These are phyloP conservation scores for Moricandia arvensis DNA, from an alignment of 345 rosid species.

Conservation along the genomic window DNA sequence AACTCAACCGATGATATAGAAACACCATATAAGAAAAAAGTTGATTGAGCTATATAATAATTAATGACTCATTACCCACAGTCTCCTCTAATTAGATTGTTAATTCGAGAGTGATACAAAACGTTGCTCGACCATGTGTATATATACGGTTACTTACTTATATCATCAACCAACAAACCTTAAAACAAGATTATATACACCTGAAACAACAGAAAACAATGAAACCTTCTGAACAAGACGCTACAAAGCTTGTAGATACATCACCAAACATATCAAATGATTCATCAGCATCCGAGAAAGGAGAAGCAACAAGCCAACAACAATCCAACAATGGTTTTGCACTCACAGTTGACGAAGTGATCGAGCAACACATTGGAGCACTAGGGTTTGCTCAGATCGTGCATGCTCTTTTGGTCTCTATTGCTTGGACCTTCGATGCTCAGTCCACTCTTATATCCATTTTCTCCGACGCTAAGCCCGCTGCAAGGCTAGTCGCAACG, in stretches of 20 bases:
- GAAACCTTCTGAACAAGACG: constrained; percentile 20
- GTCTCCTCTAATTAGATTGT: not conserved
- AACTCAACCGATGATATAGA: not conserved
- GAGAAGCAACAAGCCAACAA: constrained; percentile 13
- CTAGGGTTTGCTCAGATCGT: constrained; percentile 60
- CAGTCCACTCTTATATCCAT: constrained; percentile 61
- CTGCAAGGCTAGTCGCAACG: constrained; percentile 6
- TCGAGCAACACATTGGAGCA: constrained; percentile 61
- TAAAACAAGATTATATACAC: constrained; percentile 10
- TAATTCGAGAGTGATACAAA: constrained; percentile 15
- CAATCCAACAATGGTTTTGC: constrained; percentile 31
- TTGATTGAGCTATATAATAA: not conserved
- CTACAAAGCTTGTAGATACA: constrained; percentile 4
- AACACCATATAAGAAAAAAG: not conserved
- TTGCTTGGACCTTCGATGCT: constrained; percentile 73
- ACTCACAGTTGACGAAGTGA: constrained; percentile 66
- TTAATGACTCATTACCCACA: constrained; percentile 25
- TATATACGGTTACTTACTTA: constrained; percentile 14
- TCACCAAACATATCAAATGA: constrained; percentile 27
- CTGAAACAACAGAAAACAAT: constrained; percentile 30
- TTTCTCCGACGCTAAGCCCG: constrained; percentile 72
- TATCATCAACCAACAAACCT: constrained; percentile 1
- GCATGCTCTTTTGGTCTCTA: constrained; percentile 62
- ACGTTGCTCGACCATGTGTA: constrained; percentile 18
- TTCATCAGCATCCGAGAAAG: constrained; percentile 29